These are phyloP conservation scores for Xylariales sp. DNA, from an alignment of 2,329 filamentous ascomycete genomes.

Conservation along the genomic window DNA sequence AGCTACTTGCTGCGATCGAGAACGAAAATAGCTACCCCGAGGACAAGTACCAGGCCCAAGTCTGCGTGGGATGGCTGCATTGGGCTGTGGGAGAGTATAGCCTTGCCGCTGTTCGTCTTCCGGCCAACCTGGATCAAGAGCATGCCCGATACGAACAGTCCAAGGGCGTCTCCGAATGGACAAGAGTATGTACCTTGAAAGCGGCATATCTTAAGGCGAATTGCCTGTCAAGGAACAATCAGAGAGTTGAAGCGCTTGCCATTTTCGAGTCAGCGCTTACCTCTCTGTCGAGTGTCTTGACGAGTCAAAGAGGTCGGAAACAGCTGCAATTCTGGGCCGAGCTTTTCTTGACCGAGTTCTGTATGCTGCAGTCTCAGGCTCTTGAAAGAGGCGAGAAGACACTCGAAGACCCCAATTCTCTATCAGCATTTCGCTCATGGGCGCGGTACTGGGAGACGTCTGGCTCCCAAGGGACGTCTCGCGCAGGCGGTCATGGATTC, in stretches of 20 bases:
- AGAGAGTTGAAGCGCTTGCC: conserved; percentile 55
- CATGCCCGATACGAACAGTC: too few species aligned
- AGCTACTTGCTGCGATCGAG: conserved; percentile 53
- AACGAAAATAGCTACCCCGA: conserved; percentile 48
- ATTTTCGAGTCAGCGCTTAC: conserved; percentile 64
- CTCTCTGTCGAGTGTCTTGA: conserved; percentile 52
- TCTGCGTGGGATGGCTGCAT: conserved; percentile 81
- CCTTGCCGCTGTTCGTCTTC: conserved; percentile 56
- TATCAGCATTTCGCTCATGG: conserved; percentile 63
- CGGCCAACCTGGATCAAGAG: conserved; percentile 55
- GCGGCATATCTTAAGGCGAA: conserved; percentile 72
- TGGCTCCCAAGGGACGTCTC: conserved; percentile 35
- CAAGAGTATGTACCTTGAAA: conserved; percentile 75
- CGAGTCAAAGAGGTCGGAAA: conserved; percentile 47
- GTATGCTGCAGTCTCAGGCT: conserved; percentile 61
- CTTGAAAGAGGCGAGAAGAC: conserved; percentile 46
- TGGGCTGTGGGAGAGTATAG: conserved; percentile 70
- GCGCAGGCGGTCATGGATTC: conserved; percentile 53
- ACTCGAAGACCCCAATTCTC: conserved; percentile 46
- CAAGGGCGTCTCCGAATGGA: conserved; percentile 66
- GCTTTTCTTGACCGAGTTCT: conserved; percentile 69
- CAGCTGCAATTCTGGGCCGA: conserved; percentile 78
- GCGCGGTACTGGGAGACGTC: conserved; percentile 59
- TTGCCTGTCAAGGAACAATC: conserved; percentile 45
- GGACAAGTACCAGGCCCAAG: conserved; percentile 71